Conservation (phyloP, 148 eudicot species). For the Nyssa sinensis region DNA sequence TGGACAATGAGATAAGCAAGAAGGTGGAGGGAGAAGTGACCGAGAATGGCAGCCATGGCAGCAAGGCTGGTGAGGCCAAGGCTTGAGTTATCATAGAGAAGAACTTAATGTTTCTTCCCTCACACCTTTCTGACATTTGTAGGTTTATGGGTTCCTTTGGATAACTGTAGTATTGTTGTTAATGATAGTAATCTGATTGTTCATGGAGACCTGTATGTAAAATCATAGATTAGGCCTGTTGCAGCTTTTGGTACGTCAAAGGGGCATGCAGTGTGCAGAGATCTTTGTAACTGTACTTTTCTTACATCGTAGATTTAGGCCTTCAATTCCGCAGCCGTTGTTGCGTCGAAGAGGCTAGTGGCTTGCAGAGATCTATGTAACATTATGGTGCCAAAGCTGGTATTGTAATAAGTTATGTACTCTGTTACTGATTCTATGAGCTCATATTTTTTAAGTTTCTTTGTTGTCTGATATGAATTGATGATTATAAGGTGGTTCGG, state of each 20-base stretch:
- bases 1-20: slow-evolving; percentile 23
- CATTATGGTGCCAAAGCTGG: slow-evolving; percentile 4
- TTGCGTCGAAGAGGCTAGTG: slow-evolving; percentile 11
- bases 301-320: slow-evolving; percentile 5
- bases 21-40: slow-evolving; percentile 23
- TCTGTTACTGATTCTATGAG: background rate
- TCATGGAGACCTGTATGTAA: slow-evolving; percentile 6
- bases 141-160: slow-evolving; percentile 6
- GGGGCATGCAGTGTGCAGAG: background rate
- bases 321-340: background rate
- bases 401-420: background rate
- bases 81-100: slow-evolving; percentile 21
- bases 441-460: background rate
- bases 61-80: slow-evolving; percentile 27
- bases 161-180: slow-evolving; percentile 31
- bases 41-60: slow-evolving; percentile 40
- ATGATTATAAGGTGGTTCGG: no score
- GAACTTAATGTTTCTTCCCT: background rate
- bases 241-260: background rate
- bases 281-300: background rate
- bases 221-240: slow-evolving; percentile 11
- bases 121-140: background rate
- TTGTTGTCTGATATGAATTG: background rate
- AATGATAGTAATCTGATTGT: slow-evolving; percentile 21
- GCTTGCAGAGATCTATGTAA: slow-evolving; percentile 6